Base-by-base conservation (phyloP, 1,284 basidiomycete genomes). In the Peniophora sp. region DNA sequence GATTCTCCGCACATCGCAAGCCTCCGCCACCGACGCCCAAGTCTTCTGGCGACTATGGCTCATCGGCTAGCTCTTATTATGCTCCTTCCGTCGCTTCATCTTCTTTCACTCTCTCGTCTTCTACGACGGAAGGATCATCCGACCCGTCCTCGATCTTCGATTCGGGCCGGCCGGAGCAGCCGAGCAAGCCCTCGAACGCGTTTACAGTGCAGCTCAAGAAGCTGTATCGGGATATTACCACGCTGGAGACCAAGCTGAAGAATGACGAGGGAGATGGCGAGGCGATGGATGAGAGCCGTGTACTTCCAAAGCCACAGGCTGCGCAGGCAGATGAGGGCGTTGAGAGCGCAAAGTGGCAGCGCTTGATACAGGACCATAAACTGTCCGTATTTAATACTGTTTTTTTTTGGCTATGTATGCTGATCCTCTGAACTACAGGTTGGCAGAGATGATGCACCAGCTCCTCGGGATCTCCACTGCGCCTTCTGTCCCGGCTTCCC, bases 361-460 rank as follows among this genome's bases (percentile, higher is more conserved):
- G 73, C 23, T 69, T 81, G 49, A 77, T 90, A 25, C 64, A 70
- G 0, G 80, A 86, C 61, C 88, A 91, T 63, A 89, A 89, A 64
- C 69, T 74, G 88, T 83, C 57, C 57, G 78, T 70, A 17, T 22
- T 34, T 48, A 27, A 50, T 48, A 55, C 43, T 51, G 17, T 54
- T 50, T 24, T 51, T 54, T 50, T 24, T 51, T 14, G 34, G 20
- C 41, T 45, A 45, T 35, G 25, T 38, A 2, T 49, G 1, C 49
- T 34, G 51, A 35, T 17, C 16, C 16, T 20, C 16, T 35, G 27
- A 23, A 34, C 52, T 10, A 23, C 55, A 94, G 92, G 56, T 79
- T 97, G 5, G 90, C 90, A 1, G 93, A 97, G 61, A 77, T 81
- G 50, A 92, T 97, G 62, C 91, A 92, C 65, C 84, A 89, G 57